These are phyloP conservation scores for Thielaviopsis populi DNA, from an alignment of 2,329 filamentous ascomycete species.

Conservation along the genomic window DNA sequence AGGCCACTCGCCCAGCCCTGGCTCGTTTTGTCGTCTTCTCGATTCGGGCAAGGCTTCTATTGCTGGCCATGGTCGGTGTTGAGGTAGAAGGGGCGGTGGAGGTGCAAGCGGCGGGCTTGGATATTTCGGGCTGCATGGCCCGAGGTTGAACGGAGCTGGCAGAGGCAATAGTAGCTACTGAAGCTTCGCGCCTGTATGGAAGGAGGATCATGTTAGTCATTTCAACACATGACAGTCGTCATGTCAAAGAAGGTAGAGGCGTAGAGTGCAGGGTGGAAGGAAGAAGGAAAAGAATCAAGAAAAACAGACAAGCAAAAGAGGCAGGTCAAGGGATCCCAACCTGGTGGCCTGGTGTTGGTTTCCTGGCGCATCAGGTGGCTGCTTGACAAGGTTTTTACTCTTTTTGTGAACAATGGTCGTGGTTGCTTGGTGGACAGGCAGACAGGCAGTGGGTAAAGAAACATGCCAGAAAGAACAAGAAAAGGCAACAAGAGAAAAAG, in stretches of 20 bases:
- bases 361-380: neutral
- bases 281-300: too few relatives aligned
- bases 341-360: neutral
- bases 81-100: neutral
- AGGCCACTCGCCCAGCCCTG: slow-evolving; percentile 7
- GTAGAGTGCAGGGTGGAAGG: too few relatives aligned
- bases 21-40: slow-evolving; percentile 2
- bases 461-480: neutral
- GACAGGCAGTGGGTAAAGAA: neutral
- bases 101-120: neutral
- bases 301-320: neutral
- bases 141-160: neutral
- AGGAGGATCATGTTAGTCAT: neutral
- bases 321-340: too few relatives aligned
- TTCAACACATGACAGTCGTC: too few relatives aligned
- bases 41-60: slow-evolving; percentile 20
- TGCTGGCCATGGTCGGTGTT: neutral
- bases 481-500: too few relatives aligned
- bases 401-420: neutral
- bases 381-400: neutral
- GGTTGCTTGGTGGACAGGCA: neutral
- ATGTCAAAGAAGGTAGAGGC: too few relatives aligned
- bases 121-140: neutral
- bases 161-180: neutral
- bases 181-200: neutral